A percentile compares a stretch with the other conserved stretches of the same genome.
phyloP scores from a whole-genome alignment of 805 yeast species.

The Metschnikowia cubensis region DNA sequence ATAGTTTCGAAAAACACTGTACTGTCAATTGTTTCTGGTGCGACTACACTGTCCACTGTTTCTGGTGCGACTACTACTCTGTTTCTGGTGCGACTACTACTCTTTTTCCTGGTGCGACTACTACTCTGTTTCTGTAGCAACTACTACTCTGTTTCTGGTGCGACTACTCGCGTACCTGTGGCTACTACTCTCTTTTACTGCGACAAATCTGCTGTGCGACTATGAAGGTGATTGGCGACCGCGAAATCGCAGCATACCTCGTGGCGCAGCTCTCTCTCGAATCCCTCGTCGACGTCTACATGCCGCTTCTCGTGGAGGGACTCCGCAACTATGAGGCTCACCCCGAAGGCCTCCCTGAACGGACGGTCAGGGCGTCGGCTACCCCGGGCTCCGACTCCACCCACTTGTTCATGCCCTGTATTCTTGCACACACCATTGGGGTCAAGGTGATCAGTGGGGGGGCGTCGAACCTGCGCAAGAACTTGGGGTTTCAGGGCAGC shows the following conservation, averaged over 20 bases:
- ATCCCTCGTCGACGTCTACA: slow-evolving; percentile 29
- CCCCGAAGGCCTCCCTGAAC: slow-evolving; percentile 48
- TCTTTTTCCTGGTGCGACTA: too few species aligned
- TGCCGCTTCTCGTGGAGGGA: slow-evolving; percentile 33
- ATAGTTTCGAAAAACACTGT: too few species aligned
- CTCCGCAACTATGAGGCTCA: slow-evolving; percentile 40
- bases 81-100: too few species aligned
- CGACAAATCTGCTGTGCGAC: background rate
- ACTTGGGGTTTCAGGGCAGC: slow-evolving; percentile 56
- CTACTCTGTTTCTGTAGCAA: too few species aligned
- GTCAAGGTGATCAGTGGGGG: slow-evolving; percentile 60
- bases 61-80: too few species aligned
- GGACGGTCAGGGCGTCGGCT: slow-evolving; percentile 44
- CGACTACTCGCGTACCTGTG: too few species aligned
- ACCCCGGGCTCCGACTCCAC: slow-evolving; percentile 30
- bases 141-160: too few species aligned
- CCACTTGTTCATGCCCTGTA: slow-evolving; percentile 66
- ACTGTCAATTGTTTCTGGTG: too few species aligned
- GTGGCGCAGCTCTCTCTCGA: slow-evolving; percentile 22
- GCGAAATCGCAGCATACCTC: slow-evolving; percentile 25
- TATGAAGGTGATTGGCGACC: slow-evolving; percentile 32
- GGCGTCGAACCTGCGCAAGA: slow-evolving; percentile 24
- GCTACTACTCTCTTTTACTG: too few species aligned
- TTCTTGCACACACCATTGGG: slow-evolving; percentile 49
- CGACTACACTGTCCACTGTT: too few species aligned